A percentile compares a stretch with the other conserved stretches of the same genome.
Evolutionary conservation across 2,329 filamentous ascomycete species (phyloP).

Genomic region (Aspergillus pseudonomiae): DNA sequence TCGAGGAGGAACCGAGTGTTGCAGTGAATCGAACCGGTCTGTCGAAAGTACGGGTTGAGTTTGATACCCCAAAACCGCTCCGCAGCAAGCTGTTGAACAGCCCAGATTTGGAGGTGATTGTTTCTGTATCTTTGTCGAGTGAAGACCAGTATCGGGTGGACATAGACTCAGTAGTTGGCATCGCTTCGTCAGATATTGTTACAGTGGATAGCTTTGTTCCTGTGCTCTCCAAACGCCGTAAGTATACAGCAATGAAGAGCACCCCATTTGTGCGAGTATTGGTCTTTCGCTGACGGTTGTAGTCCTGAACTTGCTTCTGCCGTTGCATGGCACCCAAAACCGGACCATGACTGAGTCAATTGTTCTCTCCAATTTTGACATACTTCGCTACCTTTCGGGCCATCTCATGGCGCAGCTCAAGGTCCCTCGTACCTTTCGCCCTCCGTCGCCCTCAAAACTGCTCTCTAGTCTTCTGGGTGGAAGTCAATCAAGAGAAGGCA

Average conservation of each 20-base stretch:
- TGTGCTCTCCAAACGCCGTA: constrained; percentile 73
- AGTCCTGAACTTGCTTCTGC: constrained; percentile 74
- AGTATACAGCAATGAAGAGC: constrained; percentile 35
- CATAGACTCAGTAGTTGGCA: constrained; percentile 68
- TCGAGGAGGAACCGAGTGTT: constrained; percentile 45
- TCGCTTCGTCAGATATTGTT: constrained; percentile 73
- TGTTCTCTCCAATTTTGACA: constrained; percentile 76
- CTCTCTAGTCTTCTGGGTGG: constrained; percentile 79
- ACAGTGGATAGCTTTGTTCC: constrained; percentile 72
- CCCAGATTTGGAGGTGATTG: constrained; percentile 52
- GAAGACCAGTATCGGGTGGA: constrained; percentile 62
- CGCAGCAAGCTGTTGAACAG: constrained; percentile 34
- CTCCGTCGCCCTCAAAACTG: constrained; percentile 86
- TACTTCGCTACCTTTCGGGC: constrained; percentile 70
- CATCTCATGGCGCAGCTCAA: constrained; percentile 66
- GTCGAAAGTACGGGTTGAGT: constrained; percentile 40
- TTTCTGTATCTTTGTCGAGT: constrained; percentile 70
- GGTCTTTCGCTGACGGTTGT: constrained; percentile 17
- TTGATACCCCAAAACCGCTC: constrained; percentile 37
- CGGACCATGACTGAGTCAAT: constrained; percentile 60
- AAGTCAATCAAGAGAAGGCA: constrained; percentile 41
- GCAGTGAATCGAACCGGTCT: constrained; percentile 54
- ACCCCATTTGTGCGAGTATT: neutral
- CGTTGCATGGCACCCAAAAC: constrained; percentile 65
- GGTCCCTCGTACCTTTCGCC: constrained; percentile 64